These are phyloP conservation scores for Leccinum incarnatum DNA, from an alignment of 768 basidiomycete species.

Conservation along the genomic window DNA sequence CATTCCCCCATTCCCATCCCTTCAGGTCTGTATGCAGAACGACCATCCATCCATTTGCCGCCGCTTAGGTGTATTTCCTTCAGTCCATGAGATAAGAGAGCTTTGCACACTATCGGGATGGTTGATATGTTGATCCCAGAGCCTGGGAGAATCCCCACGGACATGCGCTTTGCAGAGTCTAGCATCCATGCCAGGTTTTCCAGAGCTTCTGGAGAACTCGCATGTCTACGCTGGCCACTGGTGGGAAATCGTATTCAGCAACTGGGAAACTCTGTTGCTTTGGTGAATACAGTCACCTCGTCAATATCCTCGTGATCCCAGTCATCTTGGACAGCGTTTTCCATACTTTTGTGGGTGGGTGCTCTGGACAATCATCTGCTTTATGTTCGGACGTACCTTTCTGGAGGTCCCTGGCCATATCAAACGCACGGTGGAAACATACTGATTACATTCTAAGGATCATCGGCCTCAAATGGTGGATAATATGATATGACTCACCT, in stretches of 20 bases:
- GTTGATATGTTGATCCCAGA: slow-evolving; percentile 68
- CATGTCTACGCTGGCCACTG: slow-evolving; percentile 55
- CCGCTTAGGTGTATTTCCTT: slow-evolving; percentile 76
- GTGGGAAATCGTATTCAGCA: slow-evolving; percentile 1
- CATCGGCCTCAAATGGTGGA: not conserved
- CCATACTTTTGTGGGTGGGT: slow-evolving; percentile 20
- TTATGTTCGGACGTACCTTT: slow-evolving; percentile 40
- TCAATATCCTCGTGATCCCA: slow-evolving; percentile 73
- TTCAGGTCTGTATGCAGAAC: slow-evolving; percentile 48
- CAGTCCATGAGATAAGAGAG: slow-evolving; percentile 54
- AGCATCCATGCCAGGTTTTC: slow-evolving; percentile 41
- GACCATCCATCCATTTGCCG: slow-evolving; percentile 57
- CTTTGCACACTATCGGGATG: slow-evolving; percentile 45
- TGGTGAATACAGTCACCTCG: slow-evolving; percentile 51
- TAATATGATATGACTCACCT: slow-evolving; percentile 38
- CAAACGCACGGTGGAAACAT: slow-evolving; percentile 79
- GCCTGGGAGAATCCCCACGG: slow-evolving; percentile 58
- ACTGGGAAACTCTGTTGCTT: not conserved
- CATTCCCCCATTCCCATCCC: slow-evolving; percentile 79
- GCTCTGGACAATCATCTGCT: not conserved
- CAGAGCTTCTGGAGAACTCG: slow-evolving; percentile 38
- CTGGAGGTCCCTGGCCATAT: slow-evolving; percentile 58
- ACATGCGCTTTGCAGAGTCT: slow-evolving; percentile 15
- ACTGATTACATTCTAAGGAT: slow-evolving; percentile 39
- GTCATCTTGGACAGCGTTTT: slow-evolving; percentile 51